These are phyloP conservation scores for Agrocybe praecox DNA, from an alignment of 768 basidiomycete genomes.

Conservation along the genomic window DNA sequence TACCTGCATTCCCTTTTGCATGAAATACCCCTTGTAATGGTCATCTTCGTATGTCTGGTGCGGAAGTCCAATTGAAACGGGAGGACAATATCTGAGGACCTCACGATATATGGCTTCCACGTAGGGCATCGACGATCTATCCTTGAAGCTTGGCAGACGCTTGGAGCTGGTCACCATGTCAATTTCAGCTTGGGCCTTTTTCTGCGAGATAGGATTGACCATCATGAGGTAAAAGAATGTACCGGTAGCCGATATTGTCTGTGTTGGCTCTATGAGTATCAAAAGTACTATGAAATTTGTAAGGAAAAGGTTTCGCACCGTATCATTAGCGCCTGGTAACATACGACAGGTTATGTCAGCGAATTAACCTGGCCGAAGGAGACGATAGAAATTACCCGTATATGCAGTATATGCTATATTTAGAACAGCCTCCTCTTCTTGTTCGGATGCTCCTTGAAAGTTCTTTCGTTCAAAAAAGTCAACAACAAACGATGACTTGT, in stretches of 20 bases:
- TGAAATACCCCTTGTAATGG: conserved; percentile 21
- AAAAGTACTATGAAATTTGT: not conserved
- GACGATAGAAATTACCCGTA: conserved; percentile 8
- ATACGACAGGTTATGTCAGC: not conserved
- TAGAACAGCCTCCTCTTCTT: conserved; percentile 13
- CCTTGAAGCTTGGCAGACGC: conserved; percentile 27
- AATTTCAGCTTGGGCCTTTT: conserved; percentile 34
- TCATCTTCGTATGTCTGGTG: conserved; percentile 25
- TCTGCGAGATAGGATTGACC: conserved; percentile 28
- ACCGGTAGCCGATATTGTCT: conserved; percentile 13
- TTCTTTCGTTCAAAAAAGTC: conserved; percentile 7
- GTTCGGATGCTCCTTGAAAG: not conserved
- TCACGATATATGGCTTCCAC: conserved; percentile 14
- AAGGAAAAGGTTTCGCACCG: conserved; percentile 4
- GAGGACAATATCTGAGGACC: conserved; percentile 13
- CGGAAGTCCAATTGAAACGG: conserved; percentile 17
- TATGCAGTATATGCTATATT: conserved; percentile 16
- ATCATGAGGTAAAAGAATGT: conserved; percentile 31
- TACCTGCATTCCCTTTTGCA: conserved; percentile 21
- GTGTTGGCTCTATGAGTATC: not conserved
- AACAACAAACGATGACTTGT: conserved; percentile 10
- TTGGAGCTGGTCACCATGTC: conserved; percentile 30
- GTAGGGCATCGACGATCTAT: conserved; percentile 28
- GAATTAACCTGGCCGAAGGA: not conserved
- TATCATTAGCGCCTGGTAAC: conserved; percentile 10